phyloP scores from a whole-genome alignment of 139 green algal species.

The Pleodorina starrii region DNA sequence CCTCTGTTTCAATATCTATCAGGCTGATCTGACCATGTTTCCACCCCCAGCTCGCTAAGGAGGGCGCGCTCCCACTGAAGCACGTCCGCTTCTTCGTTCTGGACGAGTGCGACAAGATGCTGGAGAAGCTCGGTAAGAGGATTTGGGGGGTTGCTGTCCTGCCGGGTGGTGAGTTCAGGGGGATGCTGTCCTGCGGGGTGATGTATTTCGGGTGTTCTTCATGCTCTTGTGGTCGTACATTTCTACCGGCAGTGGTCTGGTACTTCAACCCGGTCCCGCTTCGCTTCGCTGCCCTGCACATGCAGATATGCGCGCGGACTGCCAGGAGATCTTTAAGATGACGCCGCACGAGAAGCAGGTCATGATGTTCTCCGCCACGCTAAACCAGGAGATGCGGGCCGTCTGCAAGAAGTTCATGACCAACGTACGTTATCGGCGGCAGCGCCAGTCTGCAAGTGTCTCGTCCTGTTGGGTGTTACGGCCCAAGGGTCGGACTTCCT shows the following conservation, averaged over 20 bases:
- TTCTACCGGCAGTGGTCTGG: too few species aligned
- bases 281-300: background rate
- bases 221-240: too few species aligned
- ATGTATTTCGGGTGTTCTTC: too few species aligned
- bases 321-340: conserved; percentile 99
- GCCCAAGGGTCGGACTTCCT: conserved; percentile 22
- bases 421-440: conserved; percentile 67
- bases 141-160: too few species aligned
- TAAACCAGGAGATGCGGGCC: conserved; percentile 92
- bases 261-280: too few species aligned
- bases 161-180: too few species aligned
- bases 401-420: conserved; percentile 99
- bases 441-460: background rate
- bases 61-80: conserved; percentile 87
- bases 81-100: conserved; percentile 96
- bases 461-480: background rate
- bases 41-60: conserved; percentile 81
- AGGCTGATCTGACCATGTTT: background rate
- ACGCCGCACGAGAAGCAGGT: conserved; percentile 99
- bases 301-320: conserved; percentile 97
- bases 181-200: too few species aligned
- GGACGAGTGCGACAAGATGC: conserved; percentile 99
- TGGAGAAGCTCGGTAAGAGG: conserved; percentile 91
- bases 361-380: conserved; percentile 99
- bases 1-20: background rate